Conservation (phyloP, 768 basidiomycete genomes). For the Trametes cingulata region DNA sequence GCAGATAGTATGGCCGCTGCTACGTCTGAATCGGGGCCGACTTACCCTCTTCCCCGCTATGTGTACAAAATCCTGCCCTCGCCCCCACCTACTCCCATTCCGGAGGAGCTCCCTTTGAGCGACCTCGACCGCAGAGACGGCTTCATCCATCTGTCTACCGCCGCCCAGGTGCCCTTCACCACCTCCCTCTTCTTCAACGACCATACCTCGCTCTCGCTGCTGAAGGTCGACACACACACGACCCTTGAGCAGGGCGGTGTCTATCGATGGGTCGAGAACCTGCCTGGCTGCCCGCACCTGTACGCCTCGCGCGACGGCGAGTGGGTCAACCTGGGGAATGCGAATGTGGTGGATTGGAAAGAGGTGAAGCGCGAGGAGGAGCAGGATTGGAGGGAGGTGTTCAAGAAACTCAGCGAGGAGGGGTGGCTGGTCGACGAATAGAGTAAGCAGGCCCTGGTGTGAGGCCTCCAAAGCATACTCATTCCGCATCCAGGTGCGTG, state of each 20-base stretch:
- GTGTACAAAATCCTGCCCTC: conserved; percentile 62
- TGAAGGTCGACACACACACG: conserved; percentile 28
- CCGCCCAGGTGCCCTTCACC: conserved; percentile 39
- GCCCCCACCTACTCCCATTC: conserved; percentile 40
- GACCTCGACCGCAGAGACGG: conserved; percentile 43
- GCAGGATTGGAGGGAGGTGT: conserved; percentile 27
- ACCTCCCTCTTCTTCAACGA: conserved; percentile 41
- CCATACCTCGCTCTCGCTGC: conserved; percentile 28
- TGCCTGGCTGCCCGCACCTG: conserved; percentile 26
- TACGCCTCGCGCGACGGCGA: conserved; percentile 26
- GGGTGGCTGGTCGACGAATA: conserved; percentile 27
- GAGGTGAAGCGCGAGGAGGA: conserved; percentile 21
- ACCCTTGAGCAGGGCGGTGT: conserved; percentile 22
- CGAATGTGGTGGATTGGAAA: conserved; percentile 22
- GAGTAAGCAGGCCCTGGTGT: neutral
- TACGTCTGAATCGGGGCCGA: neutral
- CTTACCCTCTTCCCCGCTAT: conserved; percentile 43
- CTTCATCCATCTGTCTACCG: conserved; percentile 50
- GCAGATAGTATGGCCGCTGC: neutral
- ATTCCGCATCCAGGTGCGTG: no score
- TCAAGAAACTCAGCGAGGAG: conserved; percentile 19
- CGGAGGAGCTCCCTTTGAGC: conserved; percentile 37
- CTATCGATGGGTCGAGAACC: conserved; percentile 32
- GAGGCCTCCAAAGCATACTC: no score
- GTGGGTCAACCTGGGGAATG: conserved; percentile 27